Evolutionary conservation across 1,284 basidiomycete species (phyloP), one percentile per base, ranked within the genome.

Genomic region (Neolentinus lepideus): DNA sequence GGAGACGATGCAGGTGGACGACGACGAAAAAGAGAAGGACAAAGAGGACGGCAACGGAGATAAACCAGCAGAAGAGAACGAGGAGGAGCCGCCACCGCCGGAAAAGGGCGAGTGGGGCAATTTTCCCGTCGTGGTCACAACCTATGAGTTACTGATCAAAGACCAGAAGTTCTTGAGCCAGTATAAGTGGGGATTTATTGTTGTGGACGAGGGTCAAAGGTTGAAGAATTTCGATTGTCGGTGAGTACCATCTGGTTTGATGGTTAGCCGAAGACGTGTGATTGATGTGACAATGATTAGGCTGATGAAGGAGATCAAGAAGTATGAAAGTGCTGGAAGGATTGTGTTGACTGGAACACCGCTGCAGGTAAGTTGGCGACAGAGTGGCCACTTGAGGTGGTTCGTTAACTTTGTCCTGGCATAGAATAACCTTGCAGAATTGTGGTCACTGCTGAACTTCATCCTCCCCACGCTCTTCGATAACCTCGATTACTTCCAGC

Each of bases 381-480:
- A n/a, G n/a, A n/a, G n/a, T n/a, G n/a, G n/a, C n/a, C n/a, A n/a
- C n/a, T n/a, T n/a, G n/a, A n/a, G n/a, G n/a, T n/a, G n/a, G n/a
- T n/a, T n/a, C n/a, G n/a, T n/a, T n/a, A n/a, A n/a, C n/a, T 6
- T 22, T 12, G n/a, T 31, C 24, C 46, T 51, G 14, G 51, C 31
- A 31, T 47, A 73, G 90, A 98, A 99, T 71, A 98, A 98, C 66
- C 78, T 99, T 2, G 79, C 86, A 10, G 95, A 99, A 68, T 76
- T 99, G 2, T 98, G 94, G 94, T 89, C 92, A 1, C 76, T 98
- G 6, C 83, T 99, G 46, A 97, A 98, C 67, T 99, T 98, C 64
- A 90, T 97, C 58, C 78, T 96, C 1, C 94, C 94, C 0, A 88
- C 92, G 63, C 87, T 98, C 57, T 99, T 99, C 69, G 83, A 88